Base-by-base conservation (phyloP, 179 eudicot genomes). In the Beta macrorhiza region DNA sequence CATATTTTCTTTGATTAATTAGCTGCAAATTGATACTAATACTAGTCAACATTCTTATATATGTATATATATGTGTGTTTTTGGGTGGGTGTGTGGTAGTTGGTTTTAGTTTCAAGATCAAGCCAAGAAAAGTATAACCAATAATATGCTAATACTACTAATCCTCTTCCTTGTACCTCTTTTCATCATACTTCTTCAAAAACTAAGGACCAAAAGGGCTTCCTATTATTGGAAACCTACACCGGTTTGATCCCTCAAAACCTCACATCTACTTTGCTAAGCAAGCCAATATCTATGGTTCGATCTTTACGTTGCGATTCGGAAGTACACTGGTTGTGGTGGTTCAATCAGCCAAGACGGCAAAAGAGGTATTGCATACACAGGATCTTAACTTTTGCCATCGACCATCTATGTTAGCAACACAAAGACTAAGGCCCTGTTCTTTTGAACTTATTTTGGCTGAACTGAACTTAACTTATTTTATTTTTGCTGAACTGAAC, bases 221-320 rank as follows among this genome's bases (percentile, higher is more conserved):
- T 11, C 88, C 82, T 20, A 0, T 86, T 29, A 74, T 86, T 3
- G 88, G 88, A 70, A 83, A 83, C 83, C 13, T 86, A 7, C 88
- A 83, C 83, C 81, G 75, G 3, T 73, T 77, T 15, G 82, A 81
- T 65, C 5, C 52, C 37, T 55, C 64, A 1, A 17, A 70, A 57
- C 74, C 84, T 44, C 76, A 74, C 57, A 67, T 76, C 15, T 83
- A 59, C 64, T 74, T 86, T 17, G 64, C 64, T 8, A 52, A 79
- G 3, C 77, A 82, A 12, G 82, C 81, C 47, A 72, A 84, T 37
- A 81, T 16, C 57, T 84, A 82, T 25, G 87, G 89, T 3, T 79
- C 84, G 4, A 52, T 86, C 73, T 29, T 86, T 53, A 72, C 76
- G 14, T 58, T 86, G 49, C 57, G 62, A 25, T 52, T 83, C 0